These are phyloP conservation scores for Taiwanofungus camphoratus DNA, from an alignment of 1,284 basidiomycete species.

Conservation along the genomic window DNA sequence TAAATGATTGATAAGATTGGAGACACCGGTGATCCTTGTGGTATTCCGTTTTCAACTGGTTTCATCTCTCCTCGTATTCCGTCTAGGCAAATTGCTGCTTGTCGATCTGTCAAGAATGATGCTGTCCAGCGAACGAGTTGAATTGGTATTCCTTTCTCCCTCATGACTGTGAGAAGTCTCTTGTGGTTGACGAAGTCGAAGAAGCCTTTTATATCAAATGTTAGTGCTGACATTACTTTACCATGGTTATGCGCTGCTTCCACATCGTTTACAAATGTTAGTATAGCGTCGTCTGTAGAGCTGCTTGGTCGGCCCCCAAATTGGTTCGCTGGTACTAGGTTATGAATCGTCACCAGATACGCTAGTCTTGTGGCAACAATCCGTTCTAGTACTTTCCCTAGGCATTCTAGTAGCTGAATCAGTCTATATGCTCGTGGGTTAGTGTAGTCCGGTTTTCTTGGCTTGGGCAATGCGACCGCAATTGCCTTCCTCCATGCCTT, in stretches of 20 bases:
- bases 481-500: slow-evolving; percentile 1
- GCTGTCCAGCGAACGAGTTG: slow-evolving; percentile 7
- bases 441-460: slow-evolving; percentile 7
- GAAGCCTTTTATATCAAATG: slow-evolving; percentile 10
- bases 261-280: slow-evolving; percentile 5
- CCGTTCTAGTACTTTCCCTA: slow-evolving; percentile 18
- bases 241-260: slow-evolving; percentile 6
- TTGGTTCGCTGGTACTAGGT: slow-evolving; percentile 15
- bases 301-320: slow-evolving; percentile 15
- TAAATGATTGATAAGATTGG: slow-evolving; percentile 8
- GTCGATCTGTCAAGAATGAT: slow-evolving; percentile 4
- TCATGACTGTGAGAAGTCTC: slow-evolving; percentile 1
- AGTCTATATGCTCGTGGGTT: slow-evolving; percentile 16
- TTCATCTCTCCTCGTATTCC: slow-evolving; percentile 4
- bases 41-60: slow-evolving; percentile 4
- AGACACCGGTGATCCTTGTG: slow-evolving; percentile 6
- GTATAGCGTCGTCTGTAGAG: slow-evolving; percentile 11
- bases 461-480: slow-evolving; percentile 1
- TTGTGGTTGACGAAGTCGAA: slow-evolving; percentile 10
- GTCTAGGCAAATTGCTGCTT: slow-evolving; percentile 6
- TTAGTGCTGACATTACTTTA: slow-evolving; percentile 6
- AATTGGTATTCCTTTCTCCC: slow-evolving; percentile 2
- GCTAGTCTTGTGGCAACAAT: slow-evolving; percentile 11
- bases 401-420: slow-evolving; percentile 17
- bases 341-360: slow-evolving; percentile 2